Evolutionary conservation across 495 filamentous ascomycete species (phyloP).

Genomic region (Penicillium odoratum): DNA sequence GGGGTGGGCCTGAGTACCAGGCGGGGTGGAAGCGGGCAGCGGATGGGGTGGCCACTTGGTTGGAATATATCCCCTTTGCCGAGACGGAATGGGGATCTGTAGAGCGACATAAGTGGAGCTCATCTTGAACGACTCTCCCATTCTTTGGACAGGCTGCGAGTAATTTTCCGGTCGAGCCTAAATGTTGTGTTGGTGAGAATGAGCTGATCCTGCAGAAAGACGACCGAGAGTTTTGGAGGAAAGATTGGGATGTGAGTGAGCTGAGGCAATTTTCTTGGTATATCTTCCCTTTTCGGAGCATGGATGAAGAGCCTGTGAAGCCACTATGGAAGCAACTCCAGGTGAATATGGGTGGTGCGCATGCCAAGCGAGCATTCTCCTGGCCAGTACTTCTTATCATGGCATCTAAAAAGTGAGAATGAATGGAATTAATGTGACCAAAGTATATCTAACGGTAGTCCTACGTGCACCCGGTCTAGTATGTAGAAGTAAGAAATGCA

Average conservation of each 20-base stretch:
- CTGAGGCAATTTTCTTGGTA: not conserved
- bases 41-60: not conserved
- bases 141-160: not conserved
- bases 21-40: not conserved
- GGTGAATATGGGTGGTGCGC: not conserved
- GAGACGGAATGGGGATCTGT: not conserved
- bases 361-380: constrained; percentile 1
- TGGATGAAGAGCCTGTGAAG: not conserved
- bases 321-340: not conserved
- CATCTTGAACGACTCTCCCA: not conserved
- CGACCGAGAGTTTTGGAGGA: not conserved
- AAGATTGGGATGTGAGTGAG: not conserved
- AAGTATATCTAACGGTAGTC: no score
- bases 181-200: not conserved
- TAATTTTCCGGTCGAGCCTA: not conserved
- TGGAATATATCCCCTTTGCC: not conserved
- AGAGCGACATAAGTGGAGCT: constrained; percentile 5
- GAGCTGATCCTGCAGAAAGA: not conserved
- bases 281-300: constrained; percentile 1
- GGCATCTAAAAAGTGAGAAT: not conserved
- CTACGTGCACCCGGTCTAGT: no score
- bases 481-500: no score
- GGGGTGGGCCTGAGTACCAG: not conserved
- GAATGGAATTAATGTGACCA: not conserved
- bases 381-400: not conserved